Conservation (phyloP, 108 stramenopile species). For the Cyclotella cryptica region DNA sequence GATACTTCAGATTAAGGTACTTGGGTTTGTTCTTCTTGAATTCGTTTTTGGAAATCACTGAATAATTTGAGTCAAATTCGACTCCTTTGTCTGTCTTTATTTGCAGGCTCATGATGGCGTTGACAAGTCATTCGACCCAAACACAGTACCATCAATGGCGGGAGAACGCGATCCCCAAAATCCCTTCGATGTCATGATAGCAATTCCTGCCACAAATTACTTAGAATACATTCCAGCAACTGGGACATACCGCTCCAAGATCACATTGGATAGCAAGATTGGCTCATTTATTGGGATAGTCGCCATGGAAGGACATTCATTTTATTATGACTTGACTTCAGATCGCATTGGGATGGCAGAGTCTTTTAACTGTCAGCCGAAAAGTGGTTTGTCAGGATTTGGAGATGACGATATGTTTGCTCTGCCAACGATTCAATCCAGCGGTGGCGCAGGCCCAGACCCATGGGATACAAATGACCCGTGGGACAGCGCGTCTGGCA, state of each 20-base stretch:
- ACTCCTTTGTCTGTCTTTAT: neutral
- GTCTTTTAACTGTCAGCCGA: constrained; percentile 43
- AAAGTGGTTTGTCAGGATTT: constrained; percentile 21
- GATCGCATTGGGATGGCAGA: constrained; percentile 79
- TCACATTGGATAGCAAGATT: constrained; percentile 45
- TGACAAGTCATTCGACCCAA: constrained; percentile 54
- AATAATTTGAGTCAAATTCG: neutral
- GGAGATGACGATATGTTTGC: constrained; percentile 46
- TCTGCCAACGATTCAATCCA: constrained; percentile 12
- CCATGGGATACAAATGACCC: neutral
- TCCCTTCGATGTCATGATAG: constrained; percentile 75
- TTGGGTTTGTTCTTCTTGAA: neutral
- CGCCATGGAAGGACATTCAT: constrained; percentile 83
- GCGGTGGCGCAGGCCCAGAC: neutral
- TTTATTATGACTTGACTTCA: constrained; percentile 72
- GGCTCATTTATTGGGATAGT: constrained; percentile 83
- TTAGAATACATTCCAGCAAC: constrained; percentile 73
- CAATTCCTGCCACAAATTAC: constrained; percentile 82
- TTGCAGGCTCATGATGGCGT: constrained; percentile 48
- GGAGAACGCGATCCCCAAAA: constrained; percentile 69
- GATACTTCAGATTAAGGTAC: constrained; percentile 68
- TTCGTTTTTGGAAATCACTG: neutral
- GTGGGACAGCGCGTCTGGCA: no score
- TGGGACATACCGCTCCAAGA: constrained; percentile 58
- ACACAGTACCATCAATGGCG: constrained; percentile 59